Conservation (phyloP, 2,329 filamentous ascomycete species). For the Dothideomycetes sp. region DNA sequence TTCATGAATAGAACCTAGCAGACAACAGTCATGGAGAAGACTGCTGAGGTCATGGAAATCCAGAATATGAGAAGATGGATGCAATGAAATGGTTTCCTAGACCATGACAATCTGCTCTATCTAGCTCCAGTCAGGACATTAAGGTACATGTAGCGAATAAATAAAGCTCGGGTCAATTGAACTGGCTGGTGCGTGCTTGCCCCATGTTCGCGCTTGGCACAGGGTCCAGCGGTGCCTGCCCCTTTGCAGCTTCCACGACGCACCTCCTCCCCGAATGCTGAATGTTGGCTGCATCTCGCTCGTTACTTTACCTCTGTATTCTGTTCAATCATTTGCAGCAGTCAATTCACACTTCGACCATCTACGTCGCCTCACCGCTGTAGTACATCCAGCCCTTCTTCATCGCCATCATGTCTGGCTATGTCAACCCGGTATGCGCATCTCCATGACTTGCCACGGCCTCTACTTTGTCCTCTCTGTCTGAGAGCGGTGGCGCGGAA, state of each 20-base stretch:
- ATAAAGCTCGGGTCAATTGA: too few relatives aligned
- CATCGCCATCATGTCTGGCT: conserved; percentile 5
- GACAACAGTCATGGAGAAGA: too few relatives aligned
- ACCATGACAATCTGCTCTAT: neutral
- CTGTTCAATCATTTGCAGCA: too few relatives aligned
- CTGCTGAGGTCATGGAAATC: too few relatives aligned
- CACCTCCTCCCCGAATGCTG: neutral
- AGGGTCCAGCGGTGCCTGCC: neutral
- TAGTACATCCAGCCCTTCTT: neutral
- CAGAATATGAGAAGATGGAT: too few relatives aligned
- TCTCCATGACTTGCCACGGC: neutral
- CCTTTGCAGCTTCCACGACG: neutral
- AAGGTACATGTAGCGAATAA: neutral
- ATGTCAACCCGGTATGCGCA: conserved; percentile 1
- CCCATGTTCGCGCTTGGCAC: neutral
- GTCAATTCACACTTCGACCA: too few relatives aligned
- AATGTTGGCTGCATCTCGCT: neutral
- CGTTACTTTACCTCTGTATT: neutral
- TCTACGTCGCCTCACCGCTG: too few relatives aligned
- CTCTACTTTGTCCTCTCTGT: neutral
- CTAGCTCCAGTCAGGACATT: neutral
- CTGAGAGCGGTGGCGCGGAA: neutral
- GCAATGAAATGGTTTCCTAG: too few relatives aligned
- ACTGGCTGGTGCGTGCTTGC: neutral
- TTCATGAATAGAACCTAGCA: too few relatives aligned